Conservation (phyloP, 805 yeast species). For the Tetrapisispora phaffii region DNA sequence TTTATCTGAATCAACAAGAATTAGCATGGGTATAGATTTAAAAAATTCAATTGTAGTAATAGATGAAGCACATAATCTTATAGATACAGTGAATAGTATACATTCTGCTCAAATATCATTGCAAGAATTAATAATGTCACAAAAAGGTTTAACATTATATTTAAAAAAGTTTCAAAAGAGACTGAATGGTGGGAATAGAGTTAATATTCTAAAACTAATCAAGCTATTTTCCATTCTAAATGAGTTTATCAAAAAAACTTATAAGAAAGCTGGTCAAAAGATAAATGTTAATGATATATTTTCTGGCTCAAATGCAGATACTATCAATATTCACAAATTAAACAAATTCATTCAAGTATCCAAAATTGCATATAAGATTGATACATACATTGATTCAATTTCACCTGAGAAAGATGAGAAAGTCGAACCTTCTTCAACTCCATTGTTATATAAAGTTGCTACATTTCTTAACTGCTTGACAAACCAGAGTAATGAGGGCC, state of each 20-base stretch:
- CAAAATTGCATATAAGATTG: slow-evolving; percentile 77
- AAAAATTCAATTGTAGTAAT: slow-evolving; percentile 61
- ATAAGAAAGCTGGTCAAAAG: slow-evolving; percentile 43
- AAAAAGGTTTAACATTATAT: slow-evolving; percentile 45
- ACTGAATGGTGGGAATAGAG: slow-evolving; percentile 61
- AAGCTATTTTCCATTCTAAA: slow-evolving; percentile 46
- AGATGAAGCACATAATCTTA: slow-evolving; percentile 86
- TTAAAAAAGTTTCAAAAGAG: slow-evolving; percentile 49
- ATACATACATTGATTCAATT: slow-evolving; percentile 43
- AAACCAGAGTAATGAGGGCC: slow-evolving; percentile 74
- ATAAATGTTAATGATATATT: slow-evolving; percentile 47
- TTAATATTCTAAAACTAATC: slow-evolving; percentile 53
- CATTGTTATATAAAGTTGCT: slow-evolving; percentile 55
- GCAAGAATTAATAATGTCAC: slow-evolving; percentile 38
- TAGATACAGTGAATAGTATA: slow-evolving; percentile 65
- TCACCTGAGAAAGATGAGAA: slow-evolving; percentile 4
- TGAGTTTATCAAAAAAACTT: slow-evolving; percentile 35
- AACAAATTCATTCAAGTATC: slow-evolving; percentile 54
- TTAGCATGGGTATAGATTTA: slow-evolving; percentile 47
- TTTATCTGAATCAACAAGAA: slow-evolving; percentile 50
- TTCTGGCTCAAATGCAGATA: slow-evolving; percentile 50
- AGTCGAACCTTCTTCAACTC: slow-evolving; percentile 20
- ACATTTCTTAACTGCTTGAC: slow-evolving; percentile 54
- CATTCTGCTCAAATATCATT: slow-evolving; percentile 52
- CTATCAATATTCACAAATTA: slow-evolving; percentile 58